Evolutionary conservation across 176 grass and related monocot species (phyloP).

Genomic region (Avena atlantica): DNA sequence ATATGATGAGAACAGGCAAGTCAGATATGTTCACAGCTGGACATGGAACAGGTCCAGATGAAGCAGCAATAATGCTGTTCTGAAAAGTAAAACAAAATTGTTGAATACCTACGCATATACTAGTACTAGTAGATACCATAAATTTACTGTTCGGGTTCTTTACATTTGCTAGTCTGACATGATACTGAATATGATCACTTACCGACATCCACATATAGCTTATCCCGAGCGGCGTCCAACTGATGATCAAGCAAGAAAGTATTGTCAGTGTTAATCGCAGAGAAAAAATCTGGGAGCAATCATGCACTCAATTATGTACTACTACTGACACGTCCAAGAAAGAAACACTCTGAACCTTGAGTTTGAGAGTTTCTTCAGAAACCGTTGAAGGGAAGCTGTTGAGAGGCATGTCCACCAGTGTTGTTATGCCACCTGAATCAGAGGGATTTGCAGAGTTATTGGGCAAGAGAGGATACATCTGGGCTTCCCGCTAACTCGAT

Average conservation of each 20-base stretch:
- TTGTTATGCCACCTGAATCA: constrained; percentile 90
- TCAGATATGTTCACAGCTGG: background rate
- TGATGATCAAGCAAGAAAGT: constrained; percentile 31
- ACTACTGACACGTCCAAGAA: constrained; percentile 16
- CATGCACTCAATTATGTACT: background rate
- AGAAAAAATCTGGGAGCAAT: background rate
- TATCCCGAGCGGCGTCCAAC: constrained; percentile 75
- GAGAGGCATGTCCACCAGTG: constrained; percentile 94
- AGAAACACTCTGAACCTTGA: constrained; percentile 62
- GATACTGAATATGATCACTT: constrained; percentile 32
- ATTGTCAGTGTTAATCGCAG: constrained; percentile 21
- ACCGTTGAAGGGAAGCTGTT: constrained; percentile 91
- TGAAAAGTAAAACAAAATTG: background rate
- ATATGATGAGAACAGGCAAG: constrained; percentile 6
- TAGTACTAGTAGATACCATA: background rate
- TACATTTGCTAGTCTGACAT: background rate
- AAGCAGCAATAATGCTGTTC: background rate
- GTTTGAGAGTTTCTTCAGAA: constrained; percentile 83
- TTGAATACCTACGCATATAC: background rate
- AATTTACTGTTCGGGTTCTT: background rate
- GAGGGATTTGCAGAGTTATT: background rate
- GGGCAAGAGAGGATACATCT: too few species aligned
- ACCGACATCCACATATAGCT: constrained; percentile 90
- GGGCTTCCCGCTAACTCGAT: too few species aligned
- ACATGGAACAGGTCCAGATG: constrained; percentile 9